Percentiles rank a stretch among this genome's conserved stretches.
These are phyloP conservation scores for Aspergillus cejpii DNA, from an alignment of 2,329 filamentous ascomycete genomes.

Conservation along the genomic window DNA sequence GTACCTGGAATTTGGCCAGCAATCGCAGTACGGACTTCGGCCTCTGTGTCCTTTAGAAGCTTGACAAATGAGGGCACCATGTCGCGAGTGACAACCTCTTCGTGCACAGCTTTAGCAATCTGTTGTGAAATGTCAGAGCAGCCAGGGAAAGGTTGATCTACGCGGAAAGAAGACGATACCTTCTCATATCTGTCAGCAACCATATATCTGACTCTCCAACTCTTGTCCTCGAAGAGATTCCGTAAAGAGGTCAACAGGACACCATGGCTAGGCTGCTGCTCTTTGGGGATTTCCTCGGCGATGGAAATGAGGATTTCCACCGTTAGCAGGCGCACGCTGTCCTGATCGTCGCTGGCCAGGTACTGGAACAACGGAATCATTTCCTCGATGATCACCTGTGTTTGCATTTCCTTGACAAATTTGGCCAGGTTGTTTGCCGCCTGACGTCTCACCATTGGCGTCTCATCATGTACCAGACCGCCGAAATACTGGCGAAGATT, in stretches of 20 bases:
- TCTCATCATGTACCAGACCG: slow-evolving; percentile 93
- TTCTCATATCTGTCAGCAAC: slow-evolving; percentile 98
- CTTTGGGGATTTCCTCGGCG: slow-evolving; percentile 93
- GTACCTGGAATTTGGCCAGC: slow-evolving; percentile 88
- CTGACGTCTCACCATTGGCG: slow-evolving; percentile 96
- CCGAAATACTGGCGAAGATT: slow-evolving; percentile 86
- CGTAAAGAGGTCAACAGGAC: slow-evolving; percentile 84
- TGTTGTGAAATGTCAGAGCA: slow-evolving; percentile 35
- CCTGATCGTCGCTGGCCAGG: slow-evolving; percentile 91
- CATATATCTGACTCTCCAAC: slow-evolving; percentile 99
- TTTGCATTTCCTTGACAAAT: slow-evolving; percentile 95
- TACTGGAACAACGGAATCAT: slow-evolving; percentile 99
- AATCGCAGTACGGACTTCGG: slow-evolving; percentile 93
- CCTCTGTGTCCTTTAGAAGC: slow-evolving; percentile 94
- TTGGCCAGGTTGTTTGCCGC: slow-evolving; percentile 93
- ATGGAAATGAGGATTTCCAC: slow-evolving; percentile 96
- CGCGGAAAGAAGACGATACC: slow-evolving; percentile 45
- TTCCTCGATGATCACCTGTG: slow-evolving; percentile 86
- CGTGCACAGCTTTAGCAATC: slow-evolving; percentile 97
- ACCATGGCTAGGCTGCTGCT: slow-evolving; percentile 93
- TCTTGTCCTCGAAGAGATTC: slow-evolving; percentile 96
- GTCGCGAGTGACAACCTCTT: slow-evolving; percentile 89
- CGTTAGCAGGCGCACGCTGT: slow-evolving; percentile 90
- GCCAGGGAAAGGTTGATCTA: background rate
- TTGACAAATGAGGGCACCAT: slow-evolving; percentile 96